Evolutionary conservation across 2,329 filamentous ascomycete species (phyloP).

Genomic region (Colletotrichum sp.): DNA sequence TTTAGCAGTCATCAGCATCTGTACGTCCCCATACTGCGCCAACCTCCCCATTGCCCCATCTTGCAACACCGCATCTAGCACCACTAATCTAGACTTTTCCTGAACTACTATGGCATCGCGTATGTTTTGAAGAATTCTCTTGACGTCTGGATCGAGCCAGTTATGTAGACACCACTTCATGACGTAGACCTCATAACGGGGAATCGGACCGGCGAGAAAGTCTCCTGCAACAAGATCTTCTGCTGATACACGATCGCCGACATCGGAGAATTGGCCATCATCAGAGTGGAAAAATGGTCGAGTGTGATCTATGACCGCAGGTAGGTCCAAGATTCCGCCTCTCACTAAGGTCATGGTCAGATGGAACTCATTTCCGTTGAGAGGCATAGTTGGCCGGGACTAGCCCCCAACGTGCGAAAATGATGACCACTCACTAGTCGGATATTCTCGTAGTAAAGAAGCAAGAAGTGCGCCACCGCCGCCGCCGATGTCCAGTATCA

Average conservation of each 20-base stretch:
- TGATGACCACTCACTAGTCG: neutral
- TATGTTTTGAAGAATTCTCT: slow-evolving; percentile 30
- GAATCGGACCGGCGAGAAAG: slow-evolving; percentile 37
- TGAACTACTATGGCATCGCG: slow-evolving; percentile 31
- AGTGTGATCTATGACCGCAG: slow-evolving; percentile 36
- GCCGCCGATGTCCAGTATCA: slow-evolving; percentile 43
- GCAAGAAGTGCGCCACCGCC: slow-evolving; percentile 42
- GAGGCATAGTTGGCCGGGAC: neutral
- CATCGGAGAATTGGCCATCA: slow-evolving; percentile 30
- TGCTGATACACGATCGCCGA: slow-evolving; percentile 30
- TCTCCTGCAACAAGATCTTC: slow-evolving; percentile 38
- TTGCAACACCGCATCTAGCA: slow-evolving; percentile 40
- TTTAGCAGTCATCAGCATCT: slow-evolving; percentile 41
- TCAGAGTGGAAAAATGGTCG: slow-evolving; percentile 26
- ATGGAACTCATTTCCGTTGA: neutral
- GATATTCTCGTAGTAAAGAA: slow-evolving; percentile 32
- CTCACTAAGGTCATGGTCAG: slow-evolving; percentile 26
- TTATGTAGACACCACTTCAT: slow-evolving; percentile 49
- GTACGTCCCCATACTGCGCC: slow-evolving; percentile 42
- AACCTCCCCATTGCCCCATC: slow-evolving; percentile 33
- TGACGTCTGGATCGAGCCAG: slow-evolving; percentile 38
- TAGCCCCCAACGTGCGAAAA: neutral
- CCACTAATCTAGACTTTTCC: slow-evolving; percentile 32
- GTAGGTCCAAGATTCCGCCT: slow-evolving; percentile 39
- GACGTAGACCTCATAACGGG: slow-evolving; percentile 30